phyloP scores from a whole-genome alignment of 164 flowering plant species.

The Tinospora cordifolia region DNA sequence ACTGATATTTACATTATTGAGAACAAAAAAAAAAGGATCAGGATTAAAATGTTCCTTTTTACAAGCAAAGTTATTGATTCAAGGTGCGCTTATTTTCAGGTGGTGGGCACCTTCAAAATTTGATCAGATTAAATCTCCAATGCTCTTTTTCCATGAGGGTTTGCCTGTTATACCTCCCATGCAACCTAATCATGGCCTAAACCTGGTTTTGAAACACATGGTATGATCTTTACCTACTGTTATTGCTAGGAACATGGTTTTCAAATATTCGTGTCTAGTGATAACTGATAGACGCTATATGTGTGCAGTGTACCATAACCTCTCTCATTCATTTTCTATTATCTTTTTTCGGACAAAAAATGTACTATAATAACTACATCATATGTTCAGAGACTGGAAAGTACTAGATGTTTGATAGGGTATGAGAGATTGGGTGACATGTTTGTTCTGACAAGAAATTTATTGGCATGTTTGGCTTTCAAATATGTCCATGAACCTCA shows the following conservation, averaged over 20 bases:
- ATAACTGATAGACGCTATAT: too few species aligned
- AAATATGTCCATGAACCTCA: background rate
- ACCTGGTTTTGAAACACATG: constrained; percentile 72
- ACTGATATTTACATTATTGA: too few species aligned
- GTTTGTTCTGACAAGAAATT: background rate
- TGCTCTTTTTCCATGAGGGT: constrained; percentile 83
- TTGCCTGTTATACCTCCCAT: constrained; percentile 69
- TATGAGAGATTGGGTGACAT: background rate
- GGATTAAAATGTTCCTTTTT: background rate
- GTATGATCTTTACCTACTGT: constrained; percentile 31
- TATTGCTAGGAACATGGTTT: background rate
- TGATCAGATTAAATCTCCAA: constrained; percentile 84
- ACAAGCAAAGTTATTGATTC: background rate
- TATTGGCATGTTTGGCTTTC: background rate
- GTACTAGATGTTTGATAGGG: too few species aligned
- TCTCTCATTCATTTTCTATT: too few species aligned
- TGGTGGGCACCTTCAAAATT: constrained; percentile 99
- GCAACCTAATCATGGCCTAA: constrained; percentile 65
- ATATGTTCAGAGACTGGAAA: too few species aligned
- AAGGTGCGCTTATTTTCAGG: constrained; percentile 35
- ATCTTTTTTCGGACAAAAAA: too few species aligned
- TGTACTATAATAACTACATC: too few species aligned
- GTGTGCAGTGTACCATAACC: too few species aligned
- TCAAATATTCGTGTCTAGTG: background rate
- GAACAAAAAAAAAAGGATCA: too few species aligned